phyloP scores from a whole-genome alignment of 495 filamentous ascomycete genomes.

The Penicillium herquei region DNA sequence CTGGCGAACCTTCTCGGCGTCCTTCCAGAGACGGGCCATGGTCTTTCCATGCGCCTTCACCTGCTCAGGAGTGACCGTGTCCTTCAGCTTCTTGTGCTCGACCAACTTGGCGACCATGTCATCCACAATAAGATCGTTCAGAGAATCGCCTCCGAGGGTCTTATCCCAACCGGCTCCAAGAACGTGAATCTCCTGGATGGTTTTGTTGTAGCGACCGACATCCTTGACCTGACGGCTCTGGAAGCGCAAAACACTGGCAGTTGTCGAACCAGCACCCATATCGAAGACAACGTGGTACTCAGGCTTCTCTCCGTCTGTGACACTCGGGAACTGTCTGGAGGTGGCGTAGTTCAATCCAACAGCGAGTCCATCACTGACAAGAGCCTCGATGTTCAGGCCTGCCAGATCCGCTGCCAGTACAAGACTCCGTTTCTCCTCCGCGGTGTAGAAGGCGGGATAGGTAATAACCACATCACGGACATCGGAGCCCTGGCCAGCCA shows the following conservation, averaged over 20 bases:
- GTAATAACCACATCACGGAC: slow-evolving; percentile 86
- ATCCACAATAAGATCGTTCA: slow-evolving; percentile 83
- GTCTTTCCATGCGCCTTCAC: slow-evolving; percentile 78
- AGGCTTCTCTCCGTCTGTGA: slow-evolving; percentile 81
- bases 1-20: slow-evolving; percentile 83
- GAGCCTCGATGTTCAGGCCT: slow-evolving; percentile 76
- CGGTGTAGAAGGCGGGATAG: slow-evolving; percentile 85
- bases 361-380: slow-evolving; percentile 88
- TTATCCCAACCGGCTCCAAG: slow-evolving; percentile 85
- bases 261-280: slow-evolving; percentile 97
- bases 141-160: slow-evolving; percentile 82
- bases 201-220: slow-evolving; percentile 92
- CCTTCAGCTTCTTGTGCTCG: slow-evolving; percentile 67
- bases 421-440: slow-evolving; percentile 81
- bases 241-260: slow-evolving; percentile 88
- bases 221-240: slow-evolving; percentile 89
- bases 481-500: slow-evolving; percentile 75
- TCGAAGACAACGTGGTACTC: slow-evolving; percentile 94
- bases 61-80: slow-evolving; percentile 53
- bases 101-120: slow-evolving; percentile 82
- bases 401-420: slow-evolving; percentile 81
- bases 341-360: slow-evolving; percentile 96
- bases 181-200: slow-evolving; percentile 87
- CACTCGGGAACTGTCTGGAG: slow-evolving; percentile 78
- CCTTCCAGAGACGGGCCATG: slow-evolving; percentile 85